phyloP scores from a whole-genome alignment of 192 early-diverging fungal species.

The Linnemannia hyalina region DNA sequence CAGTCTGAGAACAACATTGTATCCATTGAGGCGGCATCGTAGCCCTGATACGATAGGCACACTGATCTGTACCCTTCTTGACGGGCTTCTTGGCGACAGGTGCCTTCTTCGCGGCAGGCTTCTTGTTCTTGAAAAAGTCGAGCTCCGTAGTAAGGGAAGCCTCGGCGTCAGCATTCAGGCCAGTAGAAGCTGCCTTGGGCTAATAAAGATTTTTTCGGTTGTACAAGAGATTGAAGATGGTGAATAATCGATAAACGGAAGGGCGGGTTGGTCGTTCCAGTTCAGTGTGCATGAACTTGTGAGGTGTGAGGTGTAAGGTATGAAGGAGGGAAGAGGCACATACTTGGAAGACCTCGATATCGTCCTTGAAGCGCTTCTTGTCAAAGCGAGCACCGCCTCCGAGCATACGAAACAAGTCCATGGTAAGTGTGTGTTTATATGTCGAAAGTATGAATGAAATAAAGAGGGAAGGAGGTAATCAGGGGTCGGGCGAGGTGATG shows the following conservation, averaged over 20 bases:
- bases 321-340: not conserved
- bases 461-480: not conserved
- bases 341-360: constrained; percentile 88
- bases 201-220: not conserved
- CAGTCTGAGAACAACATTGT: not conserved
- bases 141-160: constrained; percentile 36
- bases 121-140: constrained; percentile 55
- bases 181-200: constrained; percentile 37
- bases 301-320: not conserved
- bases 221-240: not conserved
- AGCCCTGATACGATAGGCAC: not conserved
- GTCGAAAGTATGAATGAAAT: not conserved
- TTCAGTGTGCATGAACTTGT: not conserved
- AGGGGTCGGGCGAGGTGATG: not conserved
- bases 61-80: constrained; percentile 18
- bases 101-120: constrained; percentile 26
- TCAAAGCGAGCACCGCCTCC: constrained; percentile 92
- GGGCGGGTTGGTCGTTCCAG: not conserved
- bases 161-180: constrained; percentile 43
- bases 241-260: not conserved
- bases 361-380: constrained; percentile 82
- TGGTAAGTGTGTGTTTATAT: constrained; percentile 8
- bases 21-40: not conserved
- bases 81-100: constrained; percentile 22
- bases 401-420: constrained; percentile 89